Evolutionary conservation across 768 basidiomycete genomes (phyloP).

Genomic region (Leccinum barrowsii): DNA sequence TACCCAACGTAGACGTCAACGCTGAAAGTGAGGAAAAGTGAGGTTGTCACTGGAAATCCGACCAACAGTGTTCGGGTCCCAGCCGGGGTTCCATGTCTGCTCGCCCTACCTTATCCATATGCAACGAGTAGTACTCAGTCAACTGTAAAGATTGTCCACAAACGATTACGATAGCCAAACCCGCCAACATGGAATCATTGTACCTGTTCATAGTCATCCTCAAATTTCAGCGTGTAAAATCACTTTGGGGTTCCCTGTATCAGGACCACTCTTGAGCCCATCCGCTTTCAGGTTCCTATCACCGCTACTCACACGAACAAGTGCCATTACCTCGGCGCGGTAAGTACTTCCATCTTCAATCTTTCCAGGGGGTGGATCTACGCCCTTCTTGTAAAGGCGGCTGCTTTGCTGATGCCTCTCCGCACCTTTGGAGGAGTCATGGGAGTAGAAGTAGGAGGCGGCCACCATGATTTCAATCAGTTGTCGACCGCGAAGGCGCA

Average conservation of each 20-base stretch:
- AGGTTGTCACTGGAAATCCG: conserved; percentile 10
- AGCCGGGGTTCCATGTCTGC: not conserved
- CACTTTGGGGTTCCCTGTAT: conserved; percentile 38
- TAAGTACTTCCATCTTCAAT: conserved; percentile 53
- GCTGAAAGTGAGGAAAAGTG: not conserved
- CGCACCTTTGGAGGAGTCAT: conserved; percentile 42
- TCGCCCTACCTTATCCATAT: too few relatives aligned
- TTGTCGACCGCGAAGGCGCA: too few relatives aligned
- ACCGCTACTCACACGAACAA: too few relatives aligned
- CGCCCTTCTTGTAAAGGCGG: conserved; percentile 70
- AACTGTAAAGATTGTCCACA: not conserved
- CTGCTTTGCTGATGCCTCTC: conserved; percentile 59
- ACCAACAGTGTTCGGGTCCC: conserved; percentile 12
- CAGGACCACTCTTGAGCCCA: conserved; percentile 4
- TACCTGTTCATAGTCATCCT: conserved; percentile 84
- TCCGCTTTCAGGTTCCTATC: conserved; percentile 31
- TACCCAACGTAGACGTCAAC: conserved; percentile 23
- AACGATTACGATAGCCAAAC: conserved; percentile 59
- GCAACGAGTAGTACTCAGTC: not conserved
- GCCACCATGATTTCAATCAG: too few relatives aligned
- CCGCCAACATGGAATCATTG: conserved; percentile 59
- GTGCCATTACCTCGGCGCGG: conserved; percentile 60
- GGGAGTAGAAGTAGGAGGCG: conserved; percentile 42
- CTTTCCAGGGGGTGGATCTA: conserved; percentile 60
- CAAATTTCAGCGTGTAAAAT: conserved; percentile 78